phyloP scores from a whole-genome alignment of 1,284 basidiomycete genomes.

The Cutaneotrichosporon cavernicola region DNA sequence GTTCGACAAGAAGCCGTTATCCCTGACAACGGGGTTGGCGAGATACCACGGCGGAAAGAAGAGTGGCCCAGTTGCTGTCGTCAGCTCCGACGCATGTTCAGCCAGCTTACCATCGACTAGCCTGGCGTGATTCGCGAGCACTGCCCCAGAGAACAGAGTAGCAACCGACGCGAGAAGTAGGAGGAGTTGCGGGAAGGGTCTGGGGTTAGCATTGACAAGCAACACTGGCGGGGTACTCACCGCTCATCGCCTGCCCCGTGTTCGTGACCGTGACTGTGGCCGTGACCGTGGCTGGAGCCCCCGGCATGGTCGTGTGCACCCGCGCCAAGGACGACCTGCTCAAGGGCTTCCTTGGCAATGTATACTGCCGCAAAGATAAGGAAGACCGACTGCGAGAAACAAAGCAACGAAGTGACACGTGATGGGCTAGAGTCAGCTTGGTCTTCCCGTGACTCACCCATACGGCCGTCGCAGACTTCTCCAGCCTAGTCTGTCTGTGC shows the following conservation, averaged over 20 bases:
- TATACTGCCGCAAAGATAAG: slow-evolving; percentile 87
- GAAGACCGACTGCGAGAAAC: slow-evolving; percentile 86
- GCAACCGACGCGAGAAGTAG: slow-evolving; percentile 57
- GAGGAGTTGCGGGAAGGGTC: slow-evolving; percentile 61
- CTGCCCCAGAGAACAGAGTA: slow-evolving; percentile 56
- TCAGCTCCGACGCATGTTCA: not conserved
- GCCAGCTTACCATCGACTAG: slow-evolving; percentile 63
- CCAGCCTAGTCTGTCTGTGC: slow-evolving; percentile 37
- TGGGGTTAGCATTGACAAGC: slow-evolving; percentile 18
- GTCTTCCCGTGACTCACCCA: slow-evolving; percentile 60
- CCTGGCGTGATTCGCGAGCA: slow-evolving; percentile 66
- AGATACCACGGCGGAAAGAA: slow-evolving; percentile 38
- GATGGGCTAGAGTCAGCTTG: slow-evolving; percentile 59
- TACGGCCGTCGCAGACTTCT: slow-evolving; percentile 59
- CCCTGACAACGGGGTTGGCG: slow-evolving; percentile 24
- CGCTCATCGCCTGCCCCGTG: slow-evolving; percentile 15
- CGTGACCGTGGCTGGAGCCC: slow-evolving; percentile 47
- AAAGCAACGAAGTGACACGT: slow-evolving; percentile 70
- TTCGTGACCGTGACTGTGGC: slow-evolving; percentile 20
- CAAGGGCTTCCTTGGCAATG: slow-evolving; percentile 88
- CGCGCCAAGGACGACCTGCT: slow-evolving; percentile 68
- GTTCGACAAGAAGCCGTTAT: slow-evolving; percentile 46
- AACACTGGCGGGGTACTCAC: slow-evolving; percentile 23
- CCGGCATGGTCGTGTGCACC: slow-evolving; percentile 51
- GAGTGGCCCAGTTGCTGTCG: slow-evolving; percentile 24